Percentiles rank a stretch among this genome's conserved stretches.
These are phyloP conservation scores for Penicillium samsonianum DNA, from an alignment of 495 filamentous ascomycete genomes.

Conservation along the genomic window DNA sequence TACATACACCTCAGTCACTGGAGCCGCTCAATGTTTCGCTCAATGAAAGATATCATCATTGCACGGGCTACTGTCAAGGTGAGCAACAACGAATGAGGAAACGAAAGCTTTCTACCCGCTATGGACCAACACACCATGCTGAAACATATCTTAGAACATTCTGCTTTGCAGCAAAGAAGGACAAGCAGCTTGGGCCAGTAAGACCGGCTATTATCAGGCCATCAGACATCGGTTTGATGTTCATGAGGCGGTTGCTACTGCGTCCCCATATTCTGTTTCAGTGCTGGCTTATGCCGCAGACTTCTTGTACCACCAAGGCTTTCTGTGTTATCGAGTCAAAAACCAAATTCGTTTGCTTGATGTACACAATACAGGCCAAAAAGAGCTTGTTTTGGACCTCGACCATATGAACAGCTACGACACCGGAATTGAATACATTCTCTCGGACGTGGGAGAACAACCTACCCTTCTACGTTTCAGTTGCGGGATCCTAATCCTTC, in stretches of 20 bases:
- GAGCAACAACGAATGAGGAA: too few relatives aligned
- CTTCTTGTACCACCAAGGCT: slow-evolving; percentile 4
- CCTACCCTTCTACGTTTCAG: not conserved
- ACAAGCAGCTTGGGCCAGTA: not conserved
- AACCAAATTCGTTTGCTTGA: not conserved
- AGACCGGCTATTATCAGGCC: slow-evolving; percentile 1
- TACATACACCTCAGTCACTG: too few relatives aligned
- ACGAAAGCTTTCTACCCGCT: not conserved
- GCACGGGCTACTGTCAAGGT: too few relatives aligned
- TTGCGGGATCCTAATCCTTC: not conserved
- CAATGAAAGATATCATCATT: too few relatives aligned
- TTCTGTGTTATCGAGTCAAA: slow-evolving; percentile 2
- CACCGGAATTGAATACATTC: not conserved
- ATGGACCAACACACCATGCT: slow-evolving; percentile 1
- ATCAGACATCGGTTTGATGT: not conserved
- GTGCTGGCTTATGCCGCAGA: slow-evolving; percentile 4
- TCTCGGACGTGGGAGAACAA: not conserved
- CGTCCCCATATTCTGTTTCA: slow-evolving; percentile 3
- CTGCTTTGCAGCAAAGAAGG: not conserved
- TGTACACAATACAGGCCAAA: not conserved
- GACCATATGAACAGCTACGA: not conserved
- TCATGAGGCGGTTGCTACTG: slow-evolving; percentile 1
- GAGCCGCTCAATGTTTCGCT: too few relatives aligned
- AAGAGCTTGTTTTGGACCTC: slow-evolving; percentile 1
- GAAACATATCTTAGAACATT: not conserved